These are phyloP conservation scores for Abortiporus biennis DNA, from an alignment of 1,284 basidiomycete genomes.

Conservation along the genomic window DNA sequence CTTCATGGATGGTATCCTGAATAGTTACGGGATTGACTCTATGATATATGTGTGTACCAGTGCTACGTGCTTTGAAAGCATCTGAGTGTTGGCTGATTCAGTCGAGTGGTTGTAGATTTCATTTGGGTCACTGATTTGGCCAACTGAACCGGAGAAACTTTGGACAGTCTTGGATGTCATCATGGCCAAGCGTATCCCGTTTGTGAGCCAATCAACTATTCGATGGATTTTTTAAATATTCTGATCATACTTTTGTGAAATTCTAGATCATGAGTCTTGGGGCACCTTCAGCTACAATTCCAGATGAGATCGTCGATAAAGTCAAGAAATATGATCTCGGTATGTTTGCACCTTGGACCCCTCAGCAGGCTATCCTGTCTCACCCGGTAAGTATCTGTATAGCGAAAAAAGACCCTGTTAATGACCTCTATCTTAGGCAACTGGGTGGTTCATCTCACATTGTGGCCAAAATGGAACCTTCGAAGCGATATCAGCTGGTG, in stretches of 20 bases:
- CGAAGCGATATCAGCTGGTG: constrained; percentile 10
- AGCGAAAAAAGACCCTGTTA: no score
- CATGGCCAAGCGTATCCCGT: constrained; percentile 1
- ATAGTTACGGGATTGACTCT: not conserved
- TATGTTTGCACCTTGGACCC: not conserved
- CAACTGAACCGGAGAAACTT: not conserved
- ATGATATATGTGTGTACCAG: constrained; percentile 3
- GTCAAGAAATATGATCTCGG: not conserved
- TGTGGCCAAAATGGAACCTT: constrained; percentile 12
- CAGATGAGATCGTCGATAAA: not conserved
- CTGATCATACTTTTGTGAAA: not conserved
- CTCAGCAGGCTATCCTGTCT: not conserved
- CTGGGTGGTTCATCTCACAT: constrained; percentile 13
- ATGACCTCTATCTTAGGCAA: constrained; percentile 1
- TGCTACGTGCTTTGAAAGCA: not conserved
- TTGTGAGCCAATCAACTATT: not conserved
- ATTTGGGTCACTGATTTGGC: constrained; percentile 2
- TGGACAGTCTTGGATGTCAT: not conserved
- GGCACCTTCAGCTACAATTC: not conserved
- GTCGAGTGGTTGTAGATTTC: not conserved
- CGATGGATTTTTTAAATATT: not conserved
- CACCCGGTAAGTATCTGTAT: constrained; percentile 1
- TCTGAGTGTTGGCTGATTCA: not conserved
- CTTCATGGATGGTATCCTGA: not conserved
- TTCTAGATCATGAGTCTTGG: not conserved